Conservation (phyloP, 768 basidiomycete genomes). For the Gyrodon lividus region DNA sequence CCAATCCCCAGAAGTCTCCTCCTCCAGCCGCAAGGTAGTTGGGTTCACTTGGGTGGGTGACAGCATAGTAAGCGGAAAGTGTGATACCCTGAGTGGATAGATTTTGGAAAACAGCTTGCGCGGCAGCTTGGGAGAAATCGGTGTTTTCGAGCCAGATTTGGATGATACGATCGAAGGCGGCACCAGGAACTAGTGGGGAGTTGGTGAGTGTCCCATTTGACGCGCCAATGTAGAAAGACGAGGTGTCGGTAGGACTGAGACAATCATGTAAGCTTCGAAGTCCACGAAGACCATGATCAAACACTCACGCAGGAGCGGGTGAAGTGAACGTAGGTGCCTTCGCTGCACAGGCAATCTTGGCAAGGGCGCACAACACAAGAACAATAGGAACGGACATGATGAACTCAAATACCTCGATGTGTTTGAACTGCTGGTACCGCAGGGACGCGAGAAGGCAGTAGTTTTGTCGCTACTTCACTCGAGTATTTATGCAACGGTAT, state of each 20-base stretch:
- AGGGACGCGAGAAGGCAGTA: not conserved
- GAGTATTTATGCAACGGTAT: constrained; percentile 8
- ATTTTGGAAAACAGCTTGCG: constrained; percentile 26
- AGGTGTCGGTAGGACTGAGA: constrained; percentile 23
- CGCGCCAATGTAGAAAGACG: constrained; percentile 39
- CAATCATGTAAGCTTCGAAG: constrained; percentile 1
- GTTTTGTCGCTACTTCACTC: not conserved
- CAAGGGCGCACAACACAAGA: constrained; percentile 17
- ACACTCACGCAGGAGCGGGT: constrained; percentile 23
- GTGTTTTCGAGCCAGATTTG: constrained; percentile 63
- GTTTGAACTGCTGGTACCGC: not conserved
- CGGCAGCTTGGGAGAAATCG: constrained; percentile 38
- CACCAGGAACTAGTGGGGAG: constrained; percentile 37
- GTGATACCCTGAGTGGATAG: constrained; percentile 51
- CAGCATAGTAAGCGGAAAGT: constrained; percentile 44
- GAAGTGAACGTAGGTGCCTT: constrained; percentile 21
- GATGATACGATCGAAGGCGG: constrained; percentile 44
- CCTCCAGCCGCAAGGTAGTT: constrained; percentile 51
- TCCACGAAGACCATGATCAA: not conserved
- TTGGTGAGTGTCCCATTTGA: constrained; percentile 43
- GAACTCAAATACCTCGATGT: not conserved
- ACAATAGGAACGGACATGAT: constrained; percentile 10
- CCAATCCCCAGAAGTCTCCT: constrained; percentile 52
- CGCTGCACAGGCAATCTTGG: constrained; percentile 13
- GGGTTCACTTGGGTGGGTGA: constrained; percentile 61